A percentile compares a stretch with the other conserved stretches of the same genome.
phyloP scores from a whole-genome alignment of 1,284 basidiomycete genomes.

The Macrocystidia cucumis region DNA sequence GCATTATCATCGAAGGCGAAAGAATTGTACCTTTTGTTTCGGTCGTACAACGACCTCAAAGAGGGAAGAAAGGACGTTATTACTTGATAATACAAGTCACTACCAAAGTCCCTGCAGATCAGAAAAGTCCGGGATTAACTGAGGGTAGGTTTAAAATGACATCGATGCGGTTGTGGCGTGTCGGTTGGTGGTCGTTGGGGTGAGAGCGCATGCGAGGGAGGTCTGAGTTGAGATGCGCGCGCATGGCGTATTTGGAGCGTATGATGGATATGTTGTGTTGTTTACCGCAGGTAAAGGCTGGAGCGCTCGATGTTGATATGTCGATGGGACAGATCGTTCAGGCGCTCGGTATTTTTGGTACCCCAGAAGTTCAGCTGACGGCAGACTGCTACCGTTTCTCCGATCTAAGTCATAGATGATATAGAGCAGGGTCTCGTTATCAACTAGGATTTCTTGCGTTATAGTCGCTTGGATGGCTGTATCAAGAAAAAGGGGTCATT shows the following conservation, averaged over 20 bases:
- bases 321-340: constrained; percentile 11
- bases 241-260: constrained; percentile 12
- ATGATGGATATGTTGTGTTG: constrained; percentile 2
- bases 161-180: constrained; percentile 16
- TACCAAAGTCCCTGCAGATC: too few species aligned
- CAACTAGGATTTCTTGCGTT: constrained; percentile 61
- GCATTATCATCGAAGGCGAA: too few species aligned
- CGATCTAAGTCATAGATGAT: constrained; percentile 63
- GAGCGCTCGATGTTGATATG: too few species aligned
- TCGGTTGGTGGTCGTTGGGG: constrained; percentile 16
- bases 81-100: too few species aligned
- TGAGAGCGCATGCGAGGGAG: constrained; percentile 18
- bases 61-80: too few species aligned
- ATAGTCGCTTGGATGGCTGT: constrained; percentile 44
- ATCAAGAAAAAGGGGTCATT: constrained; percentile 18
- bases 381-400: constrained; percentile 34
- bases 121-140: too few species aligned
- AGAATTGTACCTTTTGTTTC: too few species aligned
- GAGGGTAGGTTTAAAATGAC: too few species aligned
- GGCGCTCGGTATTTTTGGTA: constrained; percentile 38
- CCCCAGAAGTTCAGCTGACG: constrained; percentile 50
- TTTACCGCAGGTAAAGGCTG: too few species aligned
- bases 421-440: constrained; percentile 51
- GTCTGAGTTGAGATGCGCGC: constrained; percentile 17
- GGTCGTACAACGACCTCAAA: too few species aligned